Conservation (phyloP, 208 protist species). For the Wallacemonas rigidus region DNA sequence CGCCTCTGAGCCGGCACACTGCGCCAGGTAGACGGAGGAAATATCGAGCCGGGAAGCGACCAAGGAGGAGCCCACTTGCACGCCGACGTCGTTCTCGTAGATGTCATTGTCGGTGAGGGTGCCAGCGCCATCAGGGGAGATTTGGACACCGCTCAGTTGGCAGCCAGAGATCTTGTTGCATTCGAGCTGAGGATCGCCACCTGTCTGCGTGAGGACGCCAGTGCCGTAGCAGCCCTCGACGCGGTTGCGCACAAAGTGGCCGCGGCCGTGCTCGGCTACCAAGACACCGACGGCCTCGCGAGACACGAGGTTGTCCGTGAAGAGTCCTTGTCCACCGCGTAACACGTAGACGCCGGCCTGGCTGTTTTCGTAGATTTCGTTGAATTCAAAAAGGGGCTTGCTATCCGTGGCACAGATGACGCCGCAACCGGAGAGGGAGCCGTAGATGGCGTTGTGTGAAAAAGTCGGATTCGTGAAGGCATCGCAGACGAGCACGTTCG, state of each 20-base stretch:
- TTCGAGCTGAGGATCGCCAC: constrained; percentile 57
- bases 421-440: constrained; percentile 57
- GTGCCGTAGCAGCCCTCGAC: constrained; percentile 63
- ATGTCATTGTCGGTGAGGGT: constrained; percentile 59
- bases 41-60: constrained; percentile 54
- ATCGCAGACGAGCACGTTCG: constrained; percentile 71
- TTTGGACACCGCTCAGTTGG: constrained; percentile 55
- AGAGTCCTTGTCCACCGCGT: constrained; percentile 42
- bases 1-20: neutral
- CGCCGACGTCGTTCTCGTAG: constrained; percentile 70
- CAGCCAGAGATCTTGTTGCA: constrained; percentile 53
- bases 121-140: constrained; percentile 56
- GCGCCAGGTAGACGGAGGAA: constrained; percentile 36
- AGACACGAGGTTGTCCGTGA: constrained; percentile 51
- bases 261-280: constrained; percentile 60
- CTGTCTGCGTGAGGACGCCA: constrained; percentile 65
- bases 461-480: constrained; percentile 58
- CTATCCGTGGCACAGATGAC: constrained; percentile 49
- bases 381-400: constrained; percentile 51
- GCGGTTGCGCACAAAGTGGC: constrained; percentile 55
- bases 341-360: constrained; percentile 69
- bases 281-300: constrained; percentile 73
- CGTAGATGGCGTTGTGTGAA: constrained; percentile 49
- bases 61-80: constrained; percentile 70
- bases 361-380: constrained; percentile 72